Evolutionary conservation across 2,329 filamentous ascomycete genomes (phyloP), one percentile per base, ranked within the genome.

Genomic region (Diaporthe sp.): DNA sequence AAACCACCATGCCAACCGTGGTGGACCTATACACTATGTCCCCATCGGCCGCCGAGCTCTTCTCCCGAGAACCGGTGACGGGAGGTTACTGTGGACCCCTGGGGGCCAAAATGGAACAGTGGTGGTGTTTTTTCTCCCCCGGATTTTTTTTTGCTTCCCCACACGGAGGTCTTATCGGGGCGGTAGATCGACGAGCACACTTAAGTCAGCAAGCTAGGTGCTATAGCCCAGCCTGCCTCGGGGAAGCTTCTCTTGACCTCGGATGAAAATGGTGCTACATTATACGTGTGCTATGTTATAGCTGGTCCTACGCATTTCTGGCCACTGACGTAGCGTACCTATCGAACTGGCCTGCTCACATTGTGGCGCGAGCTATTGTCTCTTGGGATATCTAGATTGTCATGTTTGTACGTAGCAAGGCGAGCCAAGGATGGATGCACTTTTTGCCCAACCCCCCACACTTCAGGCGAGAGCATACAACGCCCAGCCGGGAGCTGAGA

Each of bases 151-250:
- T 33, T 33, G 12, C 28, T 52, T 47, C 64, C 64, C 64, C 64
- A 67, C 64, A 52, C 64, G 45, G 12, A 30, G 15, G 38, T n/a
- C n/a, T n/a, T n/a, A 67, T 38, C 45, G 52, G 42, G 61, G 30
- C 45, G 64, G 30, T 67, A 52, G 64, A 67, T 67, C 64, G 64
- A 52, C 64, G 45, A 67, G 45, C n/a, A n/a, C n/a, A n/a, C n/a
- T n/a, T 38, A 67, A n/a, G 47, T 25, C 45, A 67, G 35, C 42
- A 25, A 35, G 42, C 28, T 52, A 67, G n/a, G n/a, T n/a, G n/a
- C 42, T 25, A 42, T 25, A 25, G 45, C 42, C 45, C 28, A 17
- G 45, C 15, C 30, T 30, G 28, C 64, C 64, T 67, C 45, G 64
- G 64, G 64, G 64, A 52, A 52, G 64, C 64, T 67, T 54, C 64